A percentile compares a stretch with the other conserved stretches of the same genome.
Conservation (phyloP, 202 grass and related monocot species). For the Schoenoplectus triqueter region DNA sequence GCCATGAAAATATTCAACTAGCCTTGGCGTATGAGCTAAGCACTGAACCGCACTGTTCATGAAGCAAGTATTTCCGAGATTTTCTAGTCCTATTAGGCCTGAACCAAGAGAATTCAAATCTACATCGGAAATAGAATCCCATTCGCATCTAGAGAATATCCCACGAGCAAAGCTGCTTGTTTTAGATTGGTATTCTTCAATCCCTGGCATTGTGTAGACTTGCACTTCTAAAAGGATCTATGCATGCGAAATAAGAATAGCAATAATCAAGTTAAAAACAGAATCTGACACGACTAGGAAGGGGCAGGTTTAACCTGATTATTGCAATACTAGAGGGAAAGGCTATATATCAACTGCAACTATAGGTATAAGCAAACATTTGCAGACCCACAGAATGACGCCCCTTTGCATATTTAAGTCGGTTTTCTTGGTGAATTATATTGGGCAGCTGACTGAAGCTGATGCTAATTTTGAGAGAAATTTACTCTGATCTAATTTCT, state of each 20-base stretch:
- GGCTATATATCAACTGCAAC: constrained; percentile 2
- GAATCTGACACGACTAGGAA: constrained; percentile 30
- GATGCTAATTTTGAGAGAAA: not conserved
- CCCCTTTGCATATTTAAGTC: not conserved
- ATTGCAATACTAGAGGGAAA: not conserved
- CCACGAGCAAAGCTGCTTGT: constrained; percentile 39
- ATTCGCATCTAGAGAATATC: constrained; percentile 51
- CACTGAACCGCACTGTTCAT: constrained; percentile 99
- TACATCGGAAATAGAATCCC: constrained; percentile 50
- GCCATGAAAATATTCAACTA: constrained; percentile 90
- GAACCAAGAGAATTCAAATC: constrained; percentile 56
- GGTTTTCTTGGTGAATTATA: not conserved
- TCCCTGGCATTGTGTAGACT: constrained; percentile 79
- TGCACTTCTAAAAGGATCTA: constrained; percentile 93
- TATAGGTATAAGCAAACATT: not conserved
- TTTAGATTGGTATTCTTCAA: constrained; percentile 38
- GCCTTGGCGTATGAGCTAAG: constrained; percentile 82
- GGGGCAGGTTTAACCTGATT: not conserved
- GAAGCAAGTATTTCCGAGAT: constrained; percentile 98
- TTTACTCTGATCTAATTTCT: not conserved
- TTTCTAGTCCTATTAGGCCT: constrained; percentile 89
- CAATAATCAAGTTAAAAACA: constrained; percentile 21
- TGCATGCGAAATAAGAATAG: constrained; percentile 33
- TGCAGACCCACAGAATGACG: not conserved
- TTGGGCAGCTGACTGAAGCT: not conserved